Base-by-base conservation (phyloP, 148 eudicot species). In the Arctostaphylos glauca region DNA sequence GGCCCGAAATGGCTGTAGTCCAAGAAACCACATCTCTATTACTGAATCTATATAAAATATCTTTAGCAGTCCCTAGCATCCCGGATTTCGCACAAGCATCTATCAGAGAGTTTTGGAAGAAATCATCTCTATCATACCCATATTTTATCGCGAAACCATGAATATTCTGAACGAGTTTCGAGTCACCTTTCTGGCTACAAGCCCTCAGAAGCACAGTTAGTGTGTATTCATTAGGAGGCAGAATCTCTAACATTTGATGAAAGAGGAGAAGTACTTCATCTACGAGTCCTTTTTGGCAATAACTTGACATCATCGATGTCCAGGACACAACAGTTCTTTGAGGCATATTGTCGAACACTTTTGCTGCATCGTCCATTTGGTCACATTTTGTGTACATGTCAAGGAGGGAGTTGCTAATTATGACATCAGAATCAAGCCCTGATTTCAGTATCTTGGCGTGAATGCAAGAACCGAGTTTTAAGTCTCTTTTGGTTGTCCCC, bases 11-110 rank as follows among this genome's bases (percentile, higher is more conserved):
- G 13, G 79, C 78, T 43, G 81, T 76, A 75, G 84, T 85, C 87
- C 87, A 85, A 9, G 87, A 85, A 44, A 85, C 84, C n/a, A 81
- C 86, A 74, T 85, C 86, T 55, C 82, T 56, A 52, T 58, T 41
- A 62, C 25, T 58, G 3, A 78, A 54, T 15, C 79, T 62, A 10
- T 23, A 55, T 62, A 86, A 74, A 13, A 81, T 67, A 2, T 77
- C 62, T 73, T 86, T 84, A 12, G 84, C 84, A 59, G 23, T 77
- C 9, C 41, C 70, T 4, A 83, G 53, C 50, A 68, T 56, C 81
- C 86, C 88, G 19, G 21, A 80, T 77, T 83, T 83, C 5, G 81
- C 81, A 64, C 77, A 86, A 6, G 83, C 82, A 77, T 86, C 86
- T 67, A 86, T 77, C 52, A 86, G 49, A 58, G 81, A 81, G 77